Conservation (phyloP, 2,329 filamentous ascomycete genomes). For the Sporothrix mexicana region DNA sequence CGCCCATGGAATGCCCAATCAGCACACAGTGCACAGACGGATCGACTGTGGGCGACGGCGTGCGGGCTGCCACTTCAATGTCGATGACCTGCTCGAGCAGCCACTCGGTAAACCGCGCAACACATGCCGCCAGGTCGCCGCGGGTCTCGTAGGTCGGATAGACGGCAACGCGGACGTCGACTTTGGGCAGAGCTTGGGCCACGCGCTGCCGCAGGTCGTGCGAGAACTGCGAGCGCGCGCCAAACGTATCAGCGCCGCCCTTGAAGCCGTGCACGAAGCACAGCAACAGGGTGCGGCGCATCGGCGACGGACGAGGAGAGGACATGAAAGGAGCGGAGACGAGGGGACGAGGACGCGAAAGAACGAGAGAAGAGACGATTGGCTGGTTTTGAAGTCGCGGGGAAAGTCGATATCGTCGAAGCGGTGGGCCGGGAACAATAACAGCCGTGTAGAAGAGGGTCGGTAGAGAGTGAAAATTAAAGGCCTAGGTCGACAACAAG, state of each 20-base stretch:
- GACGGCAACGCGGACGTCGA: constrained; percentile 70
- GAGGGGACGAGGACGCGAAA: neutral
- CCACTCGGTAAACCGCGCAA: constrained; percentile 78
- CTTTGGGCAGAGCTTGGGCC: constrained; percentile 68
- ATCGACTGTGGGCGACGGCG: constrained; percentile 82
- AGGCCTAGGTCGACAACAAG: neutral
- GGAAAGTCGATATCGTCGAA: neutral
- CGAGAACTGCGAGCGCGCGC: constrained; percentile 69
- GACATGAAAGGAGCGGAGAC: neutral
- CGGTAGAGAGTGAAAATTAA: neutral
- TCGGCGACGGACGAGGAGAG: constrained; percentile 40
- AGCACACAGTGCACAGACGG: constrained; percentile 83
- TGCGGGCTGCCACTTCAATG: constrained; percentile 81
- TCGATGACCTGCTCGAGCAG: constrained; percentile 93
- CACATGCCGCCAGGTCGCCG: constrained; percentile 74
- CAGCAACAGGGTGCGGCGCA: constrained; percentile 80
- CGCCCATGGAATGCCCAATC: constrained; percentile 88
- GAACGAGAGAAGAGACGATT: neutral
- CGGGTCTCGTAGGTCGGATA: constrained; percentile 85
- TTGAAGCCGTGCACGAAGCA: constrained; percentile 92
- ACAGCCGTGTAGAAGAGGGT: neutral
- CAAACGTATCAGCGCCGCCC: constrained; percentile 81
- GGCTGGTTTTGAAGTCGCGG: neutral
- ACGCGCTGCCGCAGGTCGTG: constrained; percentile 70
- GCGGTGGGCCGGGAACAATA: neutral